These are phyloP conservation scores for Boletus rufocinnamomeus DNA, from an alignment of 768 basidiomycete species.

Conservation along the genomic window DNA sequence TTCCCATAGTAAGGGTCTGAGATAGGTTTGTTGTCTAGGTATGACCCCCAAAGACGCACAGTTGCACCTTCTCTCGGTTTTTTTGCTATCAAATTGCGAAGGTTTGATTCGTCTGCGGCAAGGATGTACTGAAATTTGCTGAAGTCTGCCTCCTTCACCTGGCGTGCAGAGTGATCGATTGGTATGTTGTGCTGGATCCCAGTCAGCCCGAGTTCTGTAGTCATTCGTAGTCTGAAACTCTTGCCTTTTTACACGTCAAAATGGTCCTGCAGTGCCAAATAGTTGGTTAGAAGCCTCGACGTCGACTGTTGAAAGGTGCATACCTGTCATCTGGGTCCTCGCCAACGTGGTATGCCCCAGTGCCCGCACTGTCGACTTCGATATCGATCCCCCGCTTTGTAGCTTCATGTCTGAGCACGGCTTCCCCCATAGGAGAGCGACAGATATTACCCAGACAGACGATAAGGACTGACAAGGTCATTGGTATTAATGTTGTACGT, in stretches of 20 bases:
- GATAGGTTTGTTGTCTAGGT: conserved; percentile 68
- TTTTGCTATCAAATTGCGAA: conserved; percentile 58
- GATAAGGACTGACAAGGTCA: conserved; percentile 59
- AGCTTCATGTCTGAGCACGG: conserved; percentile 72
- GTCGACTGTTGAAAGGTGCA: conserved; percentile 8
- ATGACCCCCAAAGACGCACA: conserved; percentile 80
- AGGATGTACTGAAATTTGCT: conserved; percentile 79
- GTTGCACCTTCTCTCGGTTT: conserved; percentile 56
- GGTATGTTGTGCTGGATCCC: conserved; percentile 65
- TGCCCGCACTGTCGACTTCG: conserved; percentile 81
- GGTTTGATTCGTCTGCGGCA: conserved; percentile 79
- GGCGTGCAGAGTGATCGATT: conserved; percentile 69
- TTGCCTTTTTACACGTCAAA: conserved; percentile 68
- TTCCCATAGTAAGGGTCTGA: conserved; percentile 86
- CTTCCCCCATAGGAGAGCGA: conserved; percentile 92
- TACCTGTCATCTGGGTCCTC: conserved; percentile 85
- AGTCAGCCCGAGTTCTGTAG: conserved; percentile 3
- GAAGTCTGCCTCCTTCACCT: conserved; percentile 68
- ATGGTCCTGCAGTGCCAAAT: conserved; percentile 53
- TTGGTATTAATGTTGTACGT: conserved; percentile 15
- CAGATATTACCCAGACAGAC: conserved; percentile 88
- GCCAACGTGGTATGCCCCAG: conserved; percentile 79
- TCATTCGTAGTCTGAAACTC: not conserved
- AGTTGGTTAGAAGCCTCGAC: not conserved
- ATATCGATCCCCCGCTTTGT: conserved; percentile 66